phyloP scores from a whole-genome alignment of 768 basidiomycete genomes.

The Ramaria sp. region DNA sequence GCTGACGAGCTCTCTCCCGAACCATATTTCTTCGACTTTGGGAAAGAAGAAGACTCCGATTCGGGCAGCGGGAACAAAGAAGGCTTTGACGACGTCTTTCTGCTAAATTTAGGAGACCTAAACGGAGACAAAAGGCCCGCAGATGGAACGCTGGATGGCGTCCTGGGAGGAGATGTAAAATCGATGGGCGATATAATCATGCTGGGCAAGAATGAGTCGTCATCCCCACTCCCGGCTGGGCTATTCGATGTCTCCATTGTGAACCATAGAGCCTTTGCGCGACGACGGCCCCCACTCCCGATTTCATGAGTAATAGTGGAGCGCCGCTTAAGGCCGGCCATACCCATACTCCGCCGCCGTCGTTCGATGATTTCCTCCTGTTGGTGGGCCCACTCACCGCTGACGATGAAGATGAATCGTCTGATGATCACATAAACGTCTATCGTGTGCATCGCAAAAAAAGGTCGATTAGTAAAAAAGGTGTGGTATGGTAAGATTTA shows the following conservation, averaged over 20 bases:
- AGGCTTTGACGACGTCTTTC: not conserved
- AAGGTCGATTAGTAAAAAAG: not conserved
- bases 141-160: not conserved
- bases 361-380: not conserved
- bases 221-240: not conserved
- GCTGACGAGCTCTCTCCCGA: not conserved
- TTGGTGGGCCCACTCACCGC: not conserved
- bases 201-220: constrained; percentile 1
- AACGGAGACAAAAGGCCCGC: not conserved
- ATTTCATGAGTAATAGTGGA: not conserved
- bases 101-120: not conserved
- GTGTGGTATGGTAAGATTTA: not conserved
- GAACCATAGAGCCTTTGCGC: constrained; percentile 2
- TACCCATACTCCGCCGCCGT: not conserved
- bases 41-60: too few species aligned
- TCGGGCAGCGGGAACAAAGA: not conserved
- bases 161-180: not conserved
- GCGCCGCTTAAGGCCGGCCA: not conserved
- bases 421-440: not conserved
- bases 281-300: not conserved
- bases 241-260: not conserved
- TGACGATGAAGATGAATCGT: not conserved
- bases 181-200: not conserved
- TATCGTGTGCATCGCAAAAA: not conserved
- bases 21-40: not conserved